Base-by-base conservation (phyloP, 1,284 basidiomycete genomes). In the Ganoderma boninense region DNA sequence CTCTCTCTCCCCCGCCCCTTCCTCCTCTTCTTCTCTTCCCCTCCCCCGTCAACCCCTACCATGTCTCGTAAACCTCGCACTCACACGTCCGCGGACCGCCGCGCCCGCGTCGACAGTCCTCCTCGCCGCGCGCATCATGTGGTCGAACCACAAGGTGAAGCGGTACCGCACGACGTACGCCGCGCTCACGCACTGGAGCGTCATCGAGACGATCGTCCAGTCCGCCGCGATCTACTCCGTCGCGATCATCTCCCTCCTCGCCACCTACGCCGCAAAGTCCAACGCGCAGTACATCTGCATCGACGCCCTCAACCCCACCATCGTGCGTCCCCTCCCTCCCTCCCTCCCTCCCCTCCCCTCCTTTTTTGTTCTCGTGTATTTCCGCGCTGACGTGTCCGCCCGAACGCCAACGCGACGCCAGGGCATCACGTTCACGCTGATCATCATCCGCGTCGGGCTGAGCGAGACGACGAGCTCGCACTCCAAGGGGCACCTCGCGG, bases 391-490 rank as follows among this genome's bases (percentile, higher is more conserved):
- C n/a, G 2, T 6, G 18, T 10, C 16, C 6, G 14, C 32, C 0
- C 18, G 10, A 26, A 32, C 38, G n/a, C 5, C n/a, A 38, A n/a
- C n/a, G n/a, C n/a, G n/a, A 38, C 38, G 6, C 11, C 49, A 74
- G 73, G 73, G 73, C 18, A 62, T 72, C 52, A 69, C 70, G 14
- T 74, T 74, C 64, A 74, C 73, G 43, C 69, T 74, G 23, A 74
- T 74, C 65, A 74, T 74, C 69, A 72, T 74, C 64, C 73, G 73
- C 38, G 73, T 74, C 56, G 73, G 73, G 18, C 71, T 74, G 43
- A 66, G 64, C 32, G 69, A 72, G 61, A 71, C 64, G 7, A 59
- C 69, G 52, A 67, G 66, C 68, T 56, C 69, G 42, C 61, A 59
- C 29, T 69, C 68, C n/a, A 64, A 61, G 14, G 69, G 68, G 4